Evolutionary conservation across 352 stramenopile species (phyloP), one percentile per base, ranked within the genome.

Genomic region (Phytophthora podocarpi): DNA sequence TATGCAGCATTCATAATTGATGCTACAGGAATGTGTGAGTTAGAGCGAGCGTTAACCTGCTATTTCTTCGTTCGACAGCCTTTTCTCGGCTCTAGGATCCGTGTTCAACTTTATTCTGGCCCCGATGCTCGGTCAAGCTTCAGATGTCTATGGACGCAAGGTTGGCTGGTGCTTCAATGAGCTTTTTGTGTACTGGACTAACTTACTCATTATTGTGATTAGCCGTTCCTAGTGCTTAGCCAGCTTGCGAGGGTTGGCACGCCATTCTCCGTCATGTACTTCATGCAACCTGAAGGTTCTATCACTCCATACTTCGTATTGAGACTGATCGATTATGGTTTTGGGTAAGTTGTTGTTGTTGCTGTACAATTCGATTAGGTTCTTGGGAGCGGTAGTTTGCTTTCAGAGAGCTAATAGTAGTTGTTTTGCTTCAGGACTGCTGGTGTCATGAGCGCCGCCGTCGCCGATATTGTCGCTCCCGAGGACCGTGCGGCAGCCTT

Each of bases 131-230:
- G 85, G 85, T 1, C 83, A 90, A 57, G 80, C 78, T 13, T 94
- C 85, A 0, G 85, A 94, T 58, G 54, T 75, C 4, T 88, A 90
- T 60, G 85, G 85, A 21, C 80, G 85, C 46, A 94, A 92, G 81
- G 85, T 94, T 53, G 24, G 47, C 8, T 31, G 21, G 7, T 39
- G 13, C 26, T 54, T 48, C 30, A 8, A 48, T 34, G 10, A n/a
- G 12, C 16, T 30, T 11, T 46, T 5, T 12, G 5, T 31, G 34
- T 47, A 5, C 21, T 28, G 31, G 9, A 36, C 4, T 35, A 21
- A 26, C 15, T 42, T n/a, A 48, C 20, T 43, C 40, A 5, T 35
- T 18, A 16, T 48, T 64, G 35, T 43, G 30, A 41, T n/a, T 53
- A 91, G 83, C 67, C 83, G 6, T 92, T 94, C 59, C 41, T 94